Evolutionary conservation across 1,139 yeast genomes (phyloP).

Genomic region (Wickerhamiella infanticola): DNA sequence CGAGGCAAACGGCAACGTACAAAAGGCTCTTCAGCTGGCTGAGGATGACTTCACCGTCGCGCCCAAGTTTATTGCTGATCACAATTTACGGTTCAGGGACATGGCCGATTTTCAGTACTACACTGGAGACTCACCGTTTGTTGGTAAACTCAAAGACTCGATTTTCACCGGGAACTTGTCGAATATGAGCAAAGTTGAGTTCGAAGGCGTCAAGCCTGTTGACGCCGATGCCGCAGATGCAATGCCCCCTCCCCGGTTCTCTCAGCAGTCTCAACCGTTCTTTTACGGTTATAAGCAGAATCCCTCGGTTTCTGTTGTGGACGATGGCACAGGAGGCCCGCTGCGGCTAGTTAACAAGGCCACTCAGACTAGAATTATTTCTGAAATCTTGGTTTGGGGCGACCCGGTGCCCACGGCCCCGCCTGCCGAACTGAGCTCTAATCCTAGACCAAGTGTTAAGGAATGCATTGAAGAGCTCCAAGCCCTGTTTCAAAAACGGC

Average conservation of each 20-base stretch:
- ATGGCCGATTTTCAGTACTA: conserved; percentile 77
- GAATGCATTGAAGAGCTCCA: conserved; percentile 40
- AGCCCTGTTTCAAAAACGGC: conserved; percentile 47
- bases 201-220: conserved; percentile 21
- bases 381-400: conserved; percentile 30
- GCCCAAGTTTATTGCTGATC: conserved; percentile 56
- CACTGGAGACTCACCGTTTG: conserved; percentile 41
- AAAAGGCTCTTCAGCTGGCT: conserved; percentile 31
- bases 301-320: conserved; percentile 36
- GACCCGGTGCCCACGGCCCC: conserved; percentile 34
- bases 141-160: conserved; percentile 28
- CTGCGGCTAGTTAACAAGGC: conserved; percentile 20
- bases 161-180: conserved; percentile 29
- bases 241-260: conserved; percentile 78
- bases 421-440: conserved; percentile 27
- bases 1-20: conserved; percentile 35
- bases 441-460: conserved; percentile 21
- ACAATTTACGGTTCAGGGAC: conserved; percentile 65
- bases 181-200: conserved; percentile 23
- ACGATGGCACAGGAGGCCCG: conserved; percentile 34
- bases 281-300: conserved; percentile 52
- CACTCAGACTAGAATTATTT: conserved; percentile 20
- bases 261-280: conserved; percentile 61
- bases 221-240: conserved; percentile 38
- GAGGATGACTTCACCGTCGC: conserved; percentile 27